These are phyloP conservation scores for Candida dajiaensis DNA, from an alignment of 805 yeast species.

Conservation along the genomic window DNA sequence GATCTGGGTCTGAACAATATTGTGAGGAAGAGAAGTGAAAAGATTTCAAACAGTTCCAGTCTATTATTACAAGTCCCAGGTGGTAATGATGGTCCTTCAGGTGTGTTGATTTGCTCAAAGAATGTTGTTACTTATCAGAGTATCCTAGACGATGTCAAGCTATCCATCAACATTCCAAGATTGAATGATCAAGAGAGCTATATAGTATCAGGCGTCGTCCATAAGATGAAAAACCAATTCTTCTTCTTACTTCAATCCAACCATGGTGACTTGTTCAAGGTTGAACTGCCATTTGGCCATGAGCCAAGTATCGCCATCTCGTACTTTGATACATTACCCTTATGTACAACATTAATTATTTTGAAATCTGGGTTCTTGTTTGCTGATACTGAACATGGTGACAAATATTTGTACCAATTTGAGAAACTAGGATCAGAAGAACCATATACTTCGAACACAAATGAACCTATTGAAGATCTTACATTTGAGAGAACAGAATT, in stretches of 20 bases:
- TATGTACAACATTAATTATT: constrained; percentile 48
- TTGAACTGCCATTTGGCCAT: constrained; percentile 41
- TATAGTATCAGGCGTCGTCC: constrained; percentile 57
- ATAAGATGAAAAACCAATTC: constrained; percentile 53
- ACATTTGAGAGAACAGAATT: constrained; percentile 29
- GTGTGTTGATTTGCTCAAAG: constrained; percentile 59
- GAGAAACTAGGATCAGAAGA: constrained; percentile 64
- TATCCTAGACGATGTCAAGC: constrained; percentile 28
- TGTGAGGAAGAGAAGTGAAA: constrained; percentile 42
- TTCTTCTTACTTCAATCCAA: constrained; percentile 67
- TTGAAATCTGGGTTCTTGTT: constrained; percentile 73
- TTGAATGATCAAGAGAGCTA: constrained; percentile 19
- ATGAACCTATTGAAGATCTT: constrained; percentile 26
- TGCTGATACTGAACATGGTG: constrained; percentile 56
- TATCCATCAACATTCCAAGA: constrained; percentile 49
- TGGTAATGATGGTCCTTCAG: constrained; percentile 63
- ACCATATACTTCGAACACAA: constrained; percentile 27
- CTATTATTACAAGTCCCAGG: constrained; percentile 67
- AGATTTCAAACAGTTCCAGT: constrained; percentile 37
- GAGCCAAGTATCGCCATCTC: constrained; percentile 36
- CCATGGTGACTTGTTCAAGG: constrained; percentile 71
- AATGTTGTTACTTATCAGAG: constrained; percentile 47
- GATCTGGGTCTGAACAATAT: constrained; percentile 84
- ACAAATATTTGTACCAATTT: constrained; percentile 71
- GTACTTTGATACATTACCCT: constrained; percentile 75